Conservation (phyloP, 352 stramenopile genomes). For the Phytophthora meadii region DNA sequence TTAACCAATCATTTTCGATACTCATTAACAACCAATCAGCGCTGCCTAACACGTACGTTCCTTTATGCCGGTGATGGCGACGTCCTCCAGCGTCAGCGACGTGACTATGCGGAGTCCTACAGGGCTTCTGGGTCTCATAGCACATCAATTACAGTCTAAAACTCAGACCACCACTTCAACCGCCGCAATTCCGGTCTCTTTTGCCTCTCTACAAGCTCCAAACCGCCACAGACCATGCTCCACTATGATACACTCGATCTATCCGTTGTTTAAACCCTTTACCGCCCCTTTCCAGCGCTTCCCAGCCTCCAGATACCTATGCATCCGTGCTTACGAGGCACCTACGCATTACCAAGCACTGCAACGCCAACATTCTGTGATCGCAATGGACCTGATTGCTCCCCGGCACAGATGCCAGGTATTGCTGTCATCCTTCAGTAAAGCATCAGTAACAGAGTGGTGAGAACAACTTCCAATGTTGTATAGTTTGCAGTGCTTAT, state of each 20-base stretch:
- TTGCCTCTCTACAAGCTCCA: conserved; percentile 3
- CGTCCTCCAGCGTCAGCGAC: conserved; percentile 24
- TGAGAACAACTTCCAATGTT: conserved; percentile 20
- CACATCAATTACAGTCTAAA: conserved; percentile 8
- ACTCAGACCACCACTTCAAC: not conserved
- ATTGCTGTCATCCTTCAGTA: conserved; percentile 48
- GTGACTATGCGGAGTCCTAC: conserved; percentile 8
- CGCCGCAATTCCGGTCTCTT: conserved; percentile 11
- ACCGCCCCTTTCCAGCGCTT: conserved; percentile 39
- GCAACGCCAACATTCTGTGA: conserved; percentile 23
- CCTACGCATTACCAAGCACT: conserved; percentile 11
- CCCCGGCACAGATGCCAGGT: conserved; percentile 35
- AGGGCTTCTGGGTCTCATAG: conserved; percentile 13
- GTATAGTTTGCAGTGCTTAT: not conserved
- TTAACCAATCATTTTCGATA: no score
- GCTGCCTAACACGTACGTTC: no score
- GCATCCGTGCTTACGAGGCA: conserved; percentile 23
- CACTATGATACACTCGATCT: conserved; percentile 26
- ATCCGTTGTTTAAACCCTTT: not conserved
- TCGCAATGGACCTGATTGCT: conserved; percentile 37
- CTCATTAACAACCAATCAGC: no score
- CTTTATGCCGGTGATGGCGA: no score
- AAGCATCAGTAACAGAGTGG: conserved; percentile 47
- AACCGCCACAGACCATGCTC: not conserved
- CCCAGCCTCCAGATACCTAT: conserved; percentile 31